phyloP scores from a whole-genome alignment of 345 rosid genomes.

The Salix caprea region DNA sequence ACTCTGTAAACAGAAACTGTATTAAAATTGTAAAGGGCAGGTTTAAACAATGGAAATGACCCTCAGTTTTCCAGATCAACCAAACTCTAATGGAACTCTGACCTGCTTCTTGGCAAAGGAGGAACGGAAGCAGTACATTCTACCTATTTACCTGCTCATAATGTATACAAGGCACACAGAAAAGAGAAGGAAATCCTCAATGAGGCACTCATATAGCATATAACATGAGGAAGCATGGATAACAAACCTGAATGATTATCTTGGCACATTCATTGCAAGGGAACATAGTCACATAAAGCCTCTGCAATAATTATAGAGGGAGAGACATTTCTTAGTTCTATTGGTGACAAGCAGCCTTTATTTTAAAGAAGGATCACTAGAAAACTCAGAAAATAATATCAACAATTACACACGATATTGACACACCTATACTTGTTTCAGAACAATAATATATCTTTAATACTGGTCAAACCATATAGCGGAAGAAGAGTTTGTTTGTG shows the following conservation, averaged over 20 bases:
- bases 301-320: constrained; percentile 48
- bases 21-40: neutral
- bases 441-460: neutral
- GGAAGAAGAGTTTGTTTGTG: neutral
- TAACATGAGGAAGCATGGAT: constrained; percentile 7
- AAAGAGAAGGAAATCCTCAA: neutral
- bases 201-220: neutral
- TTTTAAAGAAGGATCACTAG: neutral
- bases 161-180: too few relatives aligned
- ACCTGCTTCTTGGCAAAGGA: neutral
- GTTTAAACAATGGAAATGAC: neutral
- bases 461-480: neutral
- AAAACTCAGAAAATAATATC: neutral
- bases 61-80: neutral
- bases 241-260: constrained; percentile 84
- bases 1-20: neutral
- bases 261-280: constrained; percentile 99
- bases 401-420: neutral
- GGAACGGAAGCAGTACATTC: neutral
- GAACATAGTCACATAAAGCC: constrained; percentile 95
- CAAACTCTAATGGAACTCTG: neutral
- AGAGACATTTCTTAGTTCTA: constrained; percentile 2
- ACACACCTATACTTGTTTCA: neutral
- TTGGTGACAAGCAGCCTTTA: neutral
- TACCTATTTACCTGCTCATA: neutral